Conservation (phyloP, 345 rosid genomes). For the Erysimum cheiranthoides region DNA sequence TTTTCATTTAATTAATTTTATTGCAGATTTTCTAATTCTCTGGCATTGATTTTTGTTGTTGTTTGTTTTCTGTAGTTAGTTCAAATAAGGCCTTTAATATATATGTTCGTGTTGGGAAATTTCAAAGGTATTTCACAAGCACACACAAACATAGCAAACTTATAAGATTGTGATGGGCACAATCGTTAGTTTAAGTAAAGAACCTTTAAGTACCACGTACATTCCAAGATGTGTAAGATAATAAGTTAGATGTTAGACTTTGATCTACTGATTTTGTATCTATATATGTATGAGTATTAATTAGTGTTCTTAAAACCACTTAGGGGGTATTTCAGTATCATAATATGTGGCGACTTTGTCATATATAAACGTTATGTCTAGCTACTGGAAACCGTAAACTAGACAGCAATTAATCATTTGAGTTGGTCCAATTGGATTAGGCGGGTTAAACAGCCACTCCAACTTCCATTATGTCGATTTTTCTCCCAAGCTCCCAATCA, state of each 20-base stretch:
- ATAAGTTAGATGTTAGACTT: conserved; percentile 5
- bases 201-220: neutral
- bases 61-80: neutral
- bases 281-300: neutral
- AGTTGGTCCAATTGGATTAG: neutral
- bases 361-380: neutral
- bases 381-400: neutral
- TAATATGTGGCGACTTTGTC: neutral
- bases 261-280: neutral
- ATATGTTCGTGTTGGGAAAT: neutral
- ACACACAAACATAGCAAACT: conserved; percentile 15
- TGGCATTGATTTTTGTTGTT: conserved; percentile 4
- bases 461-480: neutral
- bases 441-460: neutral
- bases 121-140: neutral
- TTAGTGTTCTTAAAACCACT: neutral
- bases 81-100: neutral
- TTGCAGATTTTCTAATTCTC: conserved; percentile 1
- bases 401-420: neutral
- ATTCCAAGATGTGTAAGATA: conserved; percentile 15
- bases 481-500: neutral
- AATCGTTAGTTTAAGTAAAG: conserved; percentile 2
- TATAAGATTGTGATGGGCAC: conserved; percentile 12
- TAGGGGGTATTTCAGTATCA: neutral
- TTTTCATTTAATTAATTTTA: neutral